Conservation (phyloP, 2,329 filamentous ascomycete genomes). For the Fusarium brevicatenulatum region DNA sequence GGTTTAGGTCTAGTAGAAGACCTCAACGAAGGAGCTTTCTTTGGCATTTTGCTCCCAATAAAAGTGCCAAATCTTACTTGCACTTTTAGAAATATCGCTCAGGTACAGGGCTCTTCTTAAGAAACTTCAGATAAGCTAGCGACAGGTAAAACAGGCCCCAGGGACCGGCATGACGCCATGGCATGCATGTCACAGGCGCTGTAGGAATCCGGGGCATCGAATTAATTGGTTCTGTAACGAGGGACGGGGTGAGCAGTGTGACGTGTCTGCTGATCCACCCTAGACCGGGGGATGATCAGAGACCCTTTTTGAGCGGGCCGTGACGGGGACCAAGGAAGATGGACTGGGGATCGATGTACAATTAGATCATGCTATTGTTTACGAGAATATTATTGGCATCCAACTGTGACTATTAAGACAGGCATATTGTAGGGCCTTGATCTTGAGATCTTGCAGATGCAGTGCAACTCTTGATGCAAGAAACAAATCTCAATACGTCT, state of each 20-base stretch:
- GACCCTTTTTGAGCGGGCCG: constrained; percentile 12
- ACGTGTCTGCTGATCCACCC: constrained; percentile 45
- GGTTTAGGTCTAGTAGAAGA: constrained; percentile 19
- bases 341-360: constrained; percentile 2
- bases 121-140: neutral
- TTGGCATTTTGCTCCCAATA: constrained; percentile 24
- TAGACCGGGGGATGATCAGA: constrained; percentile 10
- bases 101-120: constrained; percentile 8
- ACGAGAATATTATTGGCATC: neutral
- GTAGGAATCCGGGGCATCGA: constrained; percentile 25
- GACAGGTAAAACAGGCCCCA: constrained; percentile 1
- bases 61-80: neutral
- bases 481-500: neutral
- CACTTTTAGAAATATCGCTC: neutral
- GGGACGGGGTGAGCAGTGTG: constrained; percentile 17
- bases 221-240: constrained; percentile 29
- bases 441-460: neutral
- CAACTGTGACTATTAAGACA: rapidly evolving
- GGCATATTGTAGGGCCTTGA: constrained; percentile 2
- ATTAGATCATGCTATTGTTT: constrained; percentile 6
- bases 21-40: constrained; percentile 17
- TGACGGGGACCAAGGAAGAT: constrained; percentile 15
- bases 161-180: constrained; percentile 39
- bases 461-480: neutral
- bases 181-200: constrained; percentile 21